Percentiles rank a stretch among this genome's conserved stretches.
These are phyloP conservation scores for Hordeum marinum DNA, from an alignment of 176 grass and related monocot species.

Conservation along the genomic window DNA sequence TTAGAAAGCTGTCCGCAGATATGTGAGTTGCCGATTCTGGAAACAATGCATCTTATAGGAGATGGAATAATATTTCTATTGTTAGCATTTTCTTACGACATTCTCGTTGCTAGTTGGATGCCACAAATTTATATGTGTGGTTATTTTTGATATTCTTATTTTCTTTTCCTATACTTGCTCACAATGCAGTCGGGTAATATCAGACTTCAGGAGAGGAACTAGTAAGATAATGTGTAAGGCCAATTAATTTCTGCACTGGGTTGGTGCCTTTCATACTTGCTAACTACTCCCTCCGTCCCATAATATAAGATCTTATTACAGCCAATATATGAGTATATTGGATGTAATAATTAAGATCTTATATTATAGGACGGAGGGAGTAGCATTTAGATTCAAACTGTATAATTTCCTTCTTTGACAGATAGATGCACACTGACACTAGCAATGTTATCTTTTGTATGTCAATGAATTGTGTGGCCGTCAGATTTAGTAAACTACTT, in stretches of 20 bases:
- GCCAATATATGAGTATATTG: no score
- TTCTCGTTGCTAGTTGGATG: neutral
- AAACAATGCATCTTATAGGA: neutral
- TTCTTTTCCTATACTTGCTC: neutral
- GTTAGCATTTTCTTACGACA: neutral
- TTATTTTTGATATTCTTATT: neutral
- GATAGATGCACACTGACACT: neutral
- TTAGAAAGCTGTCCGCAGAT: neutral
- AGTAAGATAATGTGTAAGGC: neutral
- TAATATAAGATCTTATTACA: no score
- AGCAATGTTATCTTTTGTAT: neutral
- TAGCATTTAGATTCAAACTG: neutral
- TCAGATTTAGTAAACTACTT: neutral
- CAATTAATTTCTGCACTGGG: neutral
- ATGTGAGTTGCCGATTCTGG: neutral
- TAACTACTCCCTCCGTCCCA: neutral
- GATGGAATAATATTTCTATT: neutral
- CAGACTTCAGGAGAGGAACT: neutral
- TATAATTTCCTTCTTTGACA: neutral
- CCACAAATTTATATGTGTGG: neutral
- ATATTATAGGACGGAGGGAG: no score
- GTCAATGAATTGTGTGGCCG: neutral
- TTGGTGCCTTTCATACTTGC: neutral
- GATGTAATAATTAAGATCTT: no score
- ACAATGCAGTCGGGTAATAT: neutral